Percentiles rank a stretch among this genome's conserved stretches.
Evolutionary conservation across 441 rosid genomes (phyloP).

Genomic region (Aquilaria agallochum): DNA sequence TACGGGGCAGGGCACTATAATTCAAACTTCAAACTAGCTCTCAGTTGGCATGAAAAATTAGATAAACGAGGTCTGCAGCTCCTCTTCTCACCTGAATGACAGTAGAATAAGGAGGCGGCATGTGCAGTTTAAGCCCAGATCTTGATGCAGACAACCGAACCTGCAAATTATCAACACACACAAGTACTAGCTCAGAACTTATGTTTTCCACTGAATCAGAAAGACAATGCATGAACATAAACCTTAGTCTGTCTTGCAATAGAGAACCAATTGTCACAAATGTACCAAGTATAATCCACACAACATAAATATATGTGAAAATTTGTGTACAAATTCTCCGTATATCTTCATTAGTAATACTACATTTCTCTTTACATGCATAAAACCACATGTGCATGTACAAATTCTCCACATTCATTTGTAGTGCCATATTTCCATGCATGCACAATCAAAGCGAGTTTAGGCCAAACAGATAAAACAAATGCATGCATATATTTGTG

Average conservation of each 20-base stretch:
- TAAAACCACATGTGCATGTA: no score
- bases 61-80: neutral
- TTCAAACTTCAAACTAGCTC: neutral
- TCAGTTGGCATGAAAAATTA: neutral
- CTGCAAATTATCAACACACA: constrained; percentile 32
- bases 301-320: neutral
- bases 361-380: no score
- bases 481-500: no score
- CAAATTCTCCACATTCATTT: no score
- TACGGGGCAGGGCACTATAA: neutral
- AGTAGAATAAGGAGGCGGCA: constrained; percentile 94
- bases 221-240: neutral
- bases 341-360: no score
- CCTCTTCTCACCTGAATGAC: constrained; percentile 68
- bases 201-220: neutral
- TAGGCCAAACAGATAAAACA: no score
- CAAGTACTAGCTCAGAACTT: constrained; percentile 6
- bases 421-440: no score
- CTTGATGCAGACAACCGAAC: constrained; percentile 54
- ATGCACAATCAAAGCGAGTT: no score
- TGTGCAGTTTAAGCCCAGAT: constrained; percentile 42
- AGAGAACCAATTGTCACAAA: neutral
- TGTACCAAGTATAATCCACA: neutral
- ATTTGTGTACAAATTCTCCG: neutral
- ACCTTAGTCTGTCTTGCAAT: neutral